Conservation (phyloP, 176 grass and related monocot species). For the Bonia amplexicaulis region DNA sequence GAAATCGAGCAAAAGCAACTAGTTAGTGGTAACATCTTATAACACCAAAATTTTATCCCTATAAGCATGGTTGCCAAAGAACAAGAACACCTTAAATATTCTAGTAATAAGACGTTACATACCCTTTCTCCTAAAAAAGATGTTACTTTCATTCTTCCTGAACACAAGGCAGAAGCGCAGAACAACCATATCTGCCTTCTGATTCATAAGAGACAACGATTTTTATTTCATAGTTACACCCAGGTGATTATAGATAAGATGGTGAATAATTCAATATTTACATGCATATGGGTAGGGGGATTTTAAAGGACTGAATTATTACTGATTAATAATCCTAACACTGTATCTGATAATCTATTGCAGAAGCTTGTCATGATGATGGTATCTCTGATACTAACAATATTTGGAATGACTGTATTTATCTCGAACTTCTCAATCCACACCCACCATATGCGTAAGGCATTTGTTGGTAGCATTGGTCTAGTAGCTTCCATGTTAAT, state of each 20-base stretch:
- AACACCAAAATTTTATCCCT: not conserved
- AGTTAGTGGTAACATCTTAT: not conserved
- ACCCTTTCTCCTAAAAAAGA: not conserved
- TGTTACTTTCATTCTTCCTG: not conserved
- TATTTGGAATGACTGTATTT: slow-evolving; percentile 39
- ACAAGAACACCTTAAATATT: not conserved
- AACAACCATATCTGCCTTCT: not conserved
- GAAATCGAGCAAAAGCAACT: no score
- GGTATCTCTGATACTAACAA: slow-evolving; percentile 20
- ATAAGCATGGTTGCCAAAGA: not conserved
- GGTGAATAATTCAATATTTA: not conserved
- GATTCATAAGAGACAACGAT: not conserved
- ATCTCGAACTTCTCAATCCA: slow-evolving; percentile 39
- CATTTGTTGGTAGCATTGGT: slow-evolving; percentile 62
- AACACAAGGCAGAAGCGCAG: not conserved
- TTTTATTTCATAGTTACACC: not conserved
- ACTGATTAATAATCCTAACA: not conserved
- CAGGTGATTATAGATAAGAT: no score
- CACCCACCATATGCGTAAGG: slow-evolving; percentile 44
- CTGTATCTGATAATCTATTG: not conserved
- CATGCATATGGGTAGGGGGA: not conserved
- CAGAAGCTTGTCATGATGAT: slow-evolving; percentile 52
- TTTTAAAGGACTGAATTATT: not conserved
- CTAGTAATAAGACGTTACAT: not conserved
- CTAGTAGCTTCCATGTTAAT: slow-evolving; percentile 57